Evolutionary conservation across 495 filamentous ascomycete genomes (phyloP).

Genomic region (Penicillium samsonianum): DNA sequence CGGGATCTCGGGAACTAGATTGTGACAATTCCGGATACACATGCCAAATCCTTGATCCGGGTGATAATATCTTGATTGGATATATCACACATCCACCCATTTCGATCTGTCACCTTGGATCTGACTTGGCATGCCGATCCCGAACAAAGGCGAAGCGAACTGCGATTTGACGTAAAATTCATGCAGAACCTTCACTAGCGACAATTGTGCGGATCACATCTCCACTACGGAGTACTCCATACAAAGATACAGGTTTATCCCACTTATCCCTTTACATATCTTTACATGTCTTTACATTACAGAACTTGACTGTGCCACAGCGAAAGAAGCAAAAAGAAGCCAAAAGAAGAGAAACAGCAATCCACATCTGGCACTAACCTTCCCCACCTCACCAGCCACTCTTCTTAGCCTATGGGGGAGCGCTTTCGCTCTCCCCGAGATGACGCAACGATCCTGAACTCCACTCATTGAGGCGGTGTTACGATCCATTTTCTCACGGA

Average conservation of each 20-base stretch:
- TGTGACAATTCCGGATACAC: neutral
- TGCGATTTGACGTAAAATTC: neutral
- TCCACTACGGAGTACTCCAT: neutral
- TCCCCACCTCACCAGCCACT: conserved; percentile 10
- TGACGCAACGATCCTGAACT: neutral
- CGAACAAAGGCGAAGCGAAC: conserved; percentile 1
- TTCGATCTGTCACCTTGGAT: conserved; percentile 3
- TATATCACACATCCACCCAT: conserved; percentile 2
- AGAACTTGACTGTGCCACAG: neutral
- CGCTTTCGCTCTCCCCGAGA: conserved; percentile 8
- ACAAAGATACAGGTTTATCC: too few species aligned
- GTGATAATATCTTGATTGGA: neutral
- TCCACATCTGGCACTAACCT: neutral
- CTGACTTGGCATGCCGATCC: conserved; percentile 7
- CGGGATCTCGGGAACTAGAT: conserved; percentile 15
- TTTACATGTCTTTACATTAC: neutral
- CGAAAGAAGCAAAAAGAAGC: neutral
- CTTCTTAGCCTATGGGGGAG: conserved; percentile 4
- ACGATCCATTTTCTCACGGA: conserved; percentile 2
- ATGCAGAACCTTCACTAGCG: neutral
- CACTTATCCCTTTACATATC: neutral
- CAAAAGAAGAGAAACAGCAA: neutral
- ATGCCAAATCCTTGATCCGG: neutral
- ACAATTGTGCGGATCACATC: conserved; percentile 6
- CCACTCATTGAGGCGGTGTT: conserved; percentile 13